Percentiles rank a stretch among this genome's conserved stretches.
Evolutionary conservation across 306 rosid species (phyloP).

Genomic region (Rosa lucieae): DNA sequence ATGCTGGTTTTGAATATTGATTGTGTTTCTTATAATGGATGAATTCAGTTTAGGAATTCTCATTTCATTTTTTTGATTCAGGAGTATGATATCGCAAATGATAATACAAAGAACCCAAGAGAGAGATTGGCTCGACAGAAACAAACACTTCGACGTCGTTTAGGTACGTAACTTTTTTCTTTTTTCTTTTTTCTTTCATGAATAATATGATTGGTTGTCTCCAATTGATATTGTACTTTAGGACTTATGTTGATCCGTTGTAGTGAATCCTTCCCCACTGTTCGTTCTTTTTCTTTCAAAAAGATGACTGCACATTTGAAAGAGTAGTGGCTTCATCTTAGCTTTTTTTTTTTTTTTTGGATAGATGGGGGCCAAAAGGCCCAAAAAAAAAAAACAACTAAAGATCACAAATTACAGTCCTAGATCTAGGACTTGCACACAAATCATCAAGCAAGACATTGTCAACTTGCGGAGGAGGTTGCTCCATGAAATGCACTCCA

Average conservation of each 20-base stretch:
- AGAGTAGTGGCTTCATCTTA: neutral
- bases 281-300: neutral
- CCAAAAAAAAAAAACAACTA: too few relatives aligned
- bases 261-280: neutral
- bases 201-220: conserved; percentile 1
- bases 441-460: too few relatives aligned
- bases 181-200: neutral
- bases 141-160: conserved; percentile 86
- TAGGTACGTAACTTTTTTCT: conserved; percentile 51
- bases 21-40: neutral
- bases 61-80: conserved; percentile 40
- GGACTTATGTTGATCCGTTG: neutral
- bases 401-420: too few relatives aligned
- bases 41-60: neutral
- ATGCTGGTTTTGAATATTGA: neutral
- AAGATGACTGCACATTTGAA: neutral
- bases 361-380: too few relatives aligned
- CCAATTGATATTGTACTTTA: neutral
- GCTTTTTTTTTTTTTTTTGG: too few relatives aligned
- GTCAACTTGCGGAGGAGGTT: too few relatives aligned
- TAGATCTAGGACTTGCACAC: too few relatives aligned
- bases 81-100: conserved; percentile 84
- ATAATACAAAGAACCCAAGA: conserved; percentile 70
- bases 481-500: too few relatives aligned
- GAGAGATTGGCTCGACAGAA: conserved; percentile 94